phyloP scores from a whole-genome alignment of 768 basidiomycete species.

The Trametes meyenii region DNA sequence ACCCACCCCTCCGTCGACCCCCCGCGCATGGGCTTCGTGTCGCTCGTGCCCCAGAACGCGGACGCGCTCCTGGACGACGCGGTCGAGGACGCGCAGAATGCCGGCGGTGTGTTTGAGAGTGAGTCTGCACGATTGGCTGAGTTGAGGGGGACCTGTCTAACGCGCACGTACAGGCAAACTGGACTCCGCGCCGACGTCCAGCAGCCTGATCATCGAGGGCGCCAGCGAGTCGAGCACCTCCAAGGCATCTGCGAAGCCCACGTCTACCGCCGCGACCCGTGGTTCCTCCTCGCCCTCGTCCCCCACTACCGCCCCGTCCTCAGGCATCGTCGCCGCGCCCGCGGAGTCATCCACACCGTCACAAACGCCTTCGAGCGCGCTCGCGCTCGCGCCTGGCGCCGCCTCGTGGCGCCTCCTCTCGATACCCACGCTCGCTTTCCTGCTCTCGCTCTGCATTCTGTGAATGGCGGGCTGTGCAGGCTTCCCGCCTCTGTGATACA shows the following conservation, averaged over 20 bases:
- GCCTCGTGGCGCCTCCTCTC: too few relatives aligned
- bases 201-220: constrained; percentile 14
- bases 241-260: background rate
- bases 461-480: background rate
- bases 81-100: constrained; percentile 35
- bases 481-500: background rate
- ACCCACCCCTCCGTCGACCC: constrained; percentile 67
- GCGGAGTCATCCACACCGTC: too few relatives aligned
- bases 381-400: too few relatives aligned
- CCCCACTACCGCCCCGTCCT: too few relatives aligned
- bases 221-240: background rate
- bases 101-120: constrained; percentile 27
- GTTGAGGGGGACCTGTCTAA: background rate
- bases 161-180: background rate
- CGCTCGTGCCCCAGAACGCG: constrained; percentile 66
- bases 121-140: background rate
- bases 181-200: constrained; percentile 16
- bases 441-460: background rate
- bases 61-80: constrained; percentile 42
- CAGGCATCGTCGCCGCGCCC: too few relatives aligned
- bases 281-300: too few relatives aligned
- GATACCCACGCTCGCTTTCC: too few relatives aligned
- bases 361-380: too few relatives aligned
- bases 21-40: constrained; percentile 71
- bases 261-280: background rate